Percentiles rank a stretch among this genome's conserved stretches.
These are phyloP conservation scores for Populus deltoides DNA, from an alignment of 345 rosid species.

Conservation along the genomic window DNA sequence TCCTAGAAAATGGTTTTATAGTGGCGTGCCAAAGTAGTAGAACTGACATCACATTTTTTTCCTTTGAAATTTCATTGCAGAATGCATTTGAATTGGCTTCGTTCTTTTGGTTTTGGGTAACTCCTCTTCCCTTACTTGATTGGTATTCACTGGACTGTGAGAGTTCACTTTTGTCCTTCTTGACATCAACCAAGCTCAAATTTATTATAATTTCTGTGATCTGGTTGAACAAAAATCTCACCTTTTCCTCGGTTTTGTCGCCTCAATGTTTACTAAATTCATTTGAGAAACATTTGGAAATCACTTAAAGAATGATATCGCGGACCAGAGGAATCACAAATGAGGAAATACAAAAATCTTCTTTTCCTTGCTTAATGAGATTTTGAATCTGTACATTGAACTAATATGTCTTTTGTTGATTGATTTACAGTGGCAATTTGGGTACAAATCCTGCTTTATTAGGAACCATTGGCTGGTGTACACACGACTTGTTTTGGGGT, in stretches of 20 bases:
- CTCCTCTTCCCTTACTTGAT: conserved; percentile 29
- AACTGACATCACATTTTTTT: conserved; percentile 22
- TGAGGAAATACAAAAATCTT: background rate
- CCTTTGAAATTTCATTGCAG: conserved; percentile 41
- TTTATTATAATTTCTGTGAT: conserved; percentile 1
- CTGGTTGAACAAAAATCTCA: background rate
- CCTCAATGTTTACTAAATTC: background rate
- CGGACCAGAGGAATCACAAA: background rate
- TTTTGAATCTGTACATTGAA: conserved; percentile 4
- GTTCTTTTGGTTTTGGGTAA: conserved; percentile 97
- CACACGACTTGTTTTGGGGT: conserved; percentile 80
- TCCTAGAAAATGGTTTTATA: background rate
- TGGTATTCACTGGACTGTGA: conserved; percentile 4
- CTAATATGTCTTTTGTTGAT: conserved; percentile 12
- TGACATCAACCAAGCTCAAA: background rate
- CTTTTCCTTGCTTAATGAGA: background rate
- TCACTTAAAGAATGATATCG: background rate
- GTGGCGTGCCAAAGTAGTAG: background rate
- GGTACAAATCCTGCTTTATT: conserved; percentile 87
- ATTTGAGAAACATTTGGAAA: background rate
- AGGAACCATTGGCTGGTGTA: conserved; percentile 67
- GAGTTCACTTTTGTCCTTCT: background rate
- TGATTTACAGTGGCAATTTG: conserved; percentile 86
- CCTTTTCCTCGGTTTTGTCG: background rate
- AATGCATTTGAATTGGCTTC: conserved; percentile 94